Evolutionary conservation across 1,284 basidiomycete species (phyloP).

Genomic region (Sporisorium exsertum): DNA sequence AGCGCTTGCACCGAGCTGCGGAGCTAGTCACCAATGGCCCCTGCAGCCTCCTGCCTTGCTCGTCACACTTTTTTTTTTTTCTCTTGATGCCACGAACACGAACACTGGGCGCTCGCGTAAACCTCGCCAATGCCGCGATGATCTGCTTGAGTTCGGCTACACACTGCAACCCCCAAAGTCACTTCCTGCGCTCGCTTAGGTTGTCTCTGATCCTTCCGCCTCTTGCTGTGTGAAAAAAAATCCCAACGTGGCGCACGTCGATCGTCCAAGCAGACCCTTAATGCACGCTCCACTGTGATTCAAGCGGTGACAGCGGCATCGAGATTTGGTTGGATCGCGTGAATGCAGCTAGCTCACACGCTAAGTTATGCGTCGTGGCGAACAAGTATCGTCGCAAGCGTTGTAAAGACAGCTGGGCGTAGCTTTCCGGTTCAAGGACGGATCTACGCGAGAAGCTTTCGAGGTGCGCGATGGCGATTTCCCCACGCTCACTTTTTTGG

Average conservation of each 20-base stretch:
- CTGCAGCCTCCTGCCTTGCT: background rate
- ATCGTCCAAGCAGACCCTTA: conserved; percentile 1
- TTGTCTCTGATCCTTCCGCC: background rate
- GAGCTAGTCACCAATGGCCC: background rate
- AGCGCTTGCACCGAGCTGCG: background rate
- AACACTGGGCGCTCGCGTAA: background rate
- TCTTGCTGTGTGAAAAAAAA: background rate
- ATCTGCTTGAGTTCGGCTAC: background rate
- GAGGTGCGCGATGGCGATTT: conserved; percentile 7
- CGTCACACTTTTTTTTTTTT: background rate
- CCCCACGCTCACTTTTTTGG: background rate
- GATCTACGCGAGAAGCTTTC: conserved; percentile 19
- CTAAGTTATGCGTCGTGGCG: background rate
- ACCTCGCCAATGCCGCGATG: background rate
- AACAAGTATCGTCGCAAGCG: background rate
- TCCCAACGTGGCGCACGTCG: conserved; percentile 1
- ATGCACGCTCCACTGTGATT: background rate
- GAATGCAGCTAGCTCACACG: too few species aligned
- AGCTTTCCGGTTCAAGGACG: conserved; percentile 24
- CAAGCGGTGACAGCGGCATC: background rate
- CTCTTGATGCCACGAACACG: background rate
- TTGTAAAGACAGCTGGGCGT: conserved; percentile 7
- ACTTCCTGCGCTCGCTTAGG: background rate
- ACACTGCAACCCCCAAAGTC: background rate
- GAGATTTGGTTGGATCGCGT: too few species aligned